phyloP scores from a whole-genome alignment of 2,329 filamentous ascomycete species.

The Coniella vitis region DNA sequence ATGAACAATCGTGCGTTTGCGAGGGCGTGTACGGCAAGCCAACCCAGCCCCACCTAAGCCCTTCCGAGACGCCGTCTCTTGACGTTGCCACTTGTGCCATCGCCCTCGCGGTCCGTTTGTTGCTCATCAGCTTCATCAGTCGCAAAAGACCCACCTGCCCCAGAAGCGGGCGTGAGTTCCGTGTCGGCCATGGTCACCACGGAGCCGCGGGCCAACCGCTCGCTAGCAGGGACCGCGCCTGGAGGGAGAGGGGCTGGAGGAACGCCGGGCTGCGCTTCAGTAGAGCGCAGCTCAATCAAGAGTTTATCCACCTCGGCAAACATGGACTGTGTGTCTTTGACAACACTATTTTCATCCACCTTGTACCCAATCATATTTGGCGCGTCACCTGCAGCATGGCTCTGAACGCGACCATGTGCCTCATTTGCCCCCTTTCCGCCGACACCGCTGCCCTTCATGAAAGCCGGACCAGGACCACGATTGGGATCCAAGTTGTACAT shows the following conservation, averaged over 20 bases:
- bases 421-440: conserved; percentile 30
- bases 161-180: conserved; percentile 13
- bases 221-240: conserved; percentile 16
- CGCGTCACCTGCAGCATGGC: conserved; percentile 25
- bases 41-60: conserved; percentile 15
- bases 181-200: conserved; percentile 2
- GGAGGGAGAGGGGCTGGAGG: conserved; percentile 26
- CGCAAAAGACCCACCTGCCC: neutral
- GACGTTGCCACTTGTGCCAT: conserved; percentile 14
- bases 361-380: conserved; percentile 52
- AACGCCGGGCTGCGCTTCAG: conserved; percentile 51
- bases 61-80: conserved; percentile 22
- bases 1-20: too few species aligned
- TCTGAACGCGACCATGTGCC: conserved; percentile 23
- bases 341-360: conserved; percentile 76
- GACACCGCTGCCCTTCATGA: conserved; percentile 38
- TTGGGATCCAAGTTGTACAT: conserved; percentile 93
- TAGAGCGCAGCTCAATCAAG: conserved; percentile 67
- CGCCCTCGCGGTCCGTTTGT: conserved; percentile 13
- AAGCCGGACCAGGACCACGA: conserved; percentile 59
- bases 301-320: conserved; percentile 78
- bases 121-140: conserved; percentile 13
- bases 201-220: conserved; percentile 13
- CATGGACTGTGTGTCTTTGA: conserved; percentile 84
- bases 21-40: too few species aligned